Percentiles rank a stretch among this genome's conserved stretches.
phyloP scores from a whole-genome alignment of 2,329 filamentous ascomycete species.

The Verticillium dahliae region DNA sequence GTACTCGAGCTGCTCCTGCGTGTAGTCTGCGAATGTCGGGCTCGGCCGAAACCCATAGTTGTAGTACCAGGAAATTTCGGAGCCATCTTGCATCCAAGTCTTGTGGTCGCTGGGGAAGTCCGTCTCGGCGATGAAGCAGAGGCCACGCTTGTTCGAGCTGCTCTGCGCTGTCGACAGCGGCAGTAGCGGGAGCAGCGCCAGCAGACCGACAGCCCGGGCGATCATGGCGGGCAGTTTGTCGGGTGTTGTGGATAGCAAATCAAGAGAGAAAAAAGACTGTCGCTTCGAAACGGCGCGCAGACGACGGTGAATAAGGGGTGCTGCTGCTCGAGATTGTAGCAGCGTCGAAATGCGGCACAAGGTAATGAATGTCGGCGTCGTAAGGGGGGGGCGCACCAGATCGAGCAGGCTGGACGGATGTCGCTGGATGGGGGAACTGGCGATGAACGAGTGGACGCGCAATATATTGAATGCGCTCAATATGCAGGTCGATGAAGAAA shows the following conservation, averaged over 20 bases:
- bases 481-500: background rate
- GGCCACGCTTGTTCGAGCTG: conserved; percentile 60
- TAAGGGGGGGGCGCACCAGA: background rate
- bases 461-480: background rate
- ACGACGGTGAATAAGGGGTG: background rate
- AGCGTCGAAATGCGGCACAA: background rate
- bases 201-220: background rate
- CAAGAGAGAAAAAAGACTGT: background rate
- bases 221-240: background rate
- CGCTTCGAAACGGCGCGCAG: background rate
- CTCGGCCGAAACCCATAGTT: conserved; percentile 62
- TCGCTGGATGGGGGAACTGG: background rate
- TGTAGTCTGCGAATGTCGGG: conserved; percentile 35
- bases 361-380: background rate
- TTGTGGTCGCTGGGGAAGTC: conserved; percentile 54
- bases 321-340: background rate
- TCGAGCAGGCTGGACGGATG: no score
- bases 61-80: conserved; percentile 76
- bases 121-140: conserved; percentile 58
- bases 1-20: conserved; percentile 59
- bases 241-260: no score
- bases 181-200: conserved; percentile 13
- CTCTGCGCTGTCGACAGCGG: conserved; percentile 21
- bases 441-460: background rate
- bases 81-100: conserved; percentile 52